Conservation (phyloP, 2,329 filamentous ascomycete genomes). For the Aspergillus clavatus region DNA sequence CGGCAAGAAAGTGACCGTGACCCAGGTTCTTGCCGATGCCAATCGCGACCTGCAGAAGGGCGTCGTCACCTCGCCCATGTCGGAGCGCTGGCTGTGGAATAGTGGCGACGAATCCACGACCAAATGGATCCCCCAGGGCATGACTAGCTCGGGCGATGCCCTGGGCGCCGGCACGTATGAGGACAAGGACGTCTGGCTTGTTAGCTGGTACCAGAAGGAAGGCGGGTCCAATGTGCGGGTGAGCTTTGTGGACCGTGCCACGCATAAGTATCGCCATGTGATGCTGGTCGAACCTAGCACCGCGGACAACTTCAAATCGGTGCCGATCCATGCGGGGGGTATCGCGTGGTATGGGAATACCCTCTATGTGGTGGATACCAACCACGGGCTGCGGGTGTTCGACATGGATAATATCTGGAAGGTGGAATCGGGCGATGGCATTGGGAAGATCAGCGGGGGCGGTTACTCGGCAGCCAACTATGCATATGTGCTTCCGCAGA, state of each 20-base stretch:
- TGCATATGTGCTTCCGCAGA: conserved; percentile 34
- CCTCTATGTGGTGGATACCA: conserved; percentile 35
- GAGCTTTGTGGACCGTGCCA: conserved; percentile 30
- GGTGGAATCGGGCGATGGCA: conserved; percentile 27
- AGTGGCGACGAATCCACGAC: conserved; percentile 29
- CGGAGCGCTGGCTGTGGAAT: conserved; percentile 17
- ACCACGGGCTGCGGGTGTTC: conserved; percentile 34
- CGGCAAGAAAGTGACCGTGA: conserved; percentile 12
- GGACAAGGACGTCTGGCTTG: conserved; percentile 31
- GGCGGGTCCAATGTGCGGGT: conserved; percentile 25
- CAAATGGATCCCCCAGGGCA: conserved; percentile 35
- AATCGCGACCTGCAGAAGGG: conserved; percentile 14
- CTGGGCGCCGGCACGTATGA: conserved; percentile 27
- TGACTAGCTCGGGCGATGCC: conserved; percentile 33
- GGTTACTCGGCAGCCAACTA: conserved; percentile 31
- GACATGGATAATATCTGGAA: conserved; percentile 36
- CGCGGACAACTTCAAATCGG: conserved; percentile 29
- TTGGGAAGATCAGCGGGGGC: conserved; percentile 26
- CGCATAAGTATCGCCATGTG: conserved; percentile 30
- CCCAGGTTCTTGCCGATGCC: conserved; percentile 12
- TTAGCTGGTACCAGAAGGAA: conserved; percentile 32
- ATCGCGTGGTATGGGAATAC: conserved; percentile 36
- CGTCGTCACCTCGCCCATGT: conserved; percentile 3
- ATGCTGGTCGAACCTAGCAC: conserved; percentile 33
- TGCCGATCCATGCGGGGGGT: conserved; percentile 34